Evolutionary conservation across 768 basidiomycete genomes (phyloP).

Genomic region (Pleurotus sapidus): DNA sequence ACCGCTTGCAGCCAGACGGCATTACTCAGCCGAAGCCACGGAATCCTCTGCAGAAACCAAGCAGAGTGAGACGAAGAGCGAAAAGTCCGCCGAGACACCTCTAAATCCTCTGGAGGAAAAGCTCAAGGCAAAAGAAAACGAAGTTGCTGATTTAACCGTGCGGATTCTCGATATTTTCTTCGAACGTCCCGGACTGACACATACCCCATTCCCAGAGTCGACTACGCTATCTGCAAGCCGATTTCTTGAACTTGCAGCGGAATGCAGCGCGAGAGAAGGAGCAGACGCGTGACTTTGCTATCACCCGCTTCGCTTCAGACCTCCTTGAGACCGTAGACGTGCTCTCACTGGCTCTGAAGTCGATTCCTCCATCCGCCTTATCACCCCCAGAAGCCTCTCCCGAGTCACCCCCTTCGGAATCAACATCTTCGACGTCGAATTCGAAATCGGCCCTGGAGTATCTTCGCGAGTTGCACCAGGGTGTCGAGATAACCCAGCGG

Average conservation of each 20-base stretch:
- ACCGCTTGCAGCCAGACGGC: slow-evolving; percentile 31
- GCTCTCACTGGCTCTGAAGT: slow-evolving; percentile 78
- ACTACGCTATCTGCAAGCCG: slow-evolving; percentile 89
- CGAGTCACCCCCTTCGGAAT: slow-evolving; percentile 19
- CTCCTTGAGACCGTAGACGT: slow-evolving; percentile 91
- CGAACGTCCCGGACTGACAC: slow-evolving; percentile 8
- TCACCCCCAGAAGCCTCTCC: slow-evolving; percentile 19
- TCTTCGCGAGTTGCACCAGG: slow-evolving; percentile 73
- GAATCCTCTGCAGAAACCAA: slow-evolving; percentile 11
- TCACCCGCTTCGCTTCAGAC: slow-evolving; percentile 87
- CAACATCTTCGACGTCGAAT: slow-evolving; percentile 27
- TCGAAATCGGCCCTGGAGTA: slow-evolving; percentile 57
- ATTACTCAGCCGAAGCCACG: slow-evolving; percentile 58
- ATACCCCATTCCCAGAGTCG: slow-evolving; percentile 56
- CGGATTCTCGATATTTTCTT: slow-evolving; percentile 19
- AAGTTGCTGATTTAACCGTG: slow-evolving; percentile 84
- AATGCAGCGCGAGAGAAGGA: slow-evolving; percentile 89
- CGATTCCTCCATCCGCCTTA: slow-evolving; percentile 58
- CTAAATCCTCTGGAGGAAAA: slow-evolving; percentile 40
- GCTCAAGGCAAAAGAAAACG: slow-evolving; percentile 78
- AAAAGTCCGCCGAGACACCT: slow-evolving; percentile 21
- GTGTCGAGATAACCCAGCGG: slow-evolving; percentile 91
- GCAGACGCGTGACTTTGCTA: slow-evolving; percentile 91
- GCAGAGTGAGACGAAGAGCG: slow-evolving; percentile 23
- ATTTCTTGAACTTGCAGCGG: slow-evolving; percentile 93